These are phyloP conservation scores for Metschnikowia colocasiae DNA, from an alignment of 805 yeast genomes.

Conservation along the genomic window DNA sequence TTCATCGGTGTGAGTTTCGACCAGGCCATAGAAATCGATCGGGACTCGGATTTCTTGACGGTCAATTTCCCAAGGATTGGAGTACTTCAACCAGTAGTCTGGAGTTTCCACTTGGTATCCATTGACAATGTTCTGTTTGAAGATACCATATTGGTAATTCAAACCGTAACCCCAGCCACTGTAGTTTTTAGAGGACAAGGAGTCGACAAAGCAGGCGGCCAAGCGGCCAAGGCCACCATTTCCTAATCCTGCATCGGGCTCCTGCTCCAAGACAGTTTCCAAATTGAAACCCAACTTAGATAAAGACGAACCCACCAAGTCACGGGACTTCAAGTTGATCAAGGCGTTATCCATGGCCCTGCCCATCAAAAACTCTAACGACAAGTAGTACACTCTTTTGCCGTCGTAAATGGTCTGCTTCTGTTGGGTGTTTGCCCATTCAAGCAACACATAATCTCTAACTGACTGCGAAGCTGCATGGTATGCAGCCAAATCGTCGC, in stretches of 20 bases:
- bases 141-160: conserved; percentile 90
- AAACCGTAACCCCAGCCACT: conserved; percentile 97
- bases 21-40: conserved; percentile 84
- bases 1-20: conserved; percentile 48
- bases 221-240: conserved; percentile 94
- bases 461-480: conserved; percentile 80
- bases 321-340: conserved; percentile 72
- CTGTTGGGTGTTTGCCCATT: conserved; percentile 94
- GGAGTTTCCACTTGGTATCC: conserved; percentile 95
- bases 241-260: conserved; percentile 93
- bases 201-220: conserved; percentile 92
- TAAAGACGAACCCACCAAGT: conserved; percentile 42
- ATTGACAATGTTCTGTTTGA: conserved; percentile 81
- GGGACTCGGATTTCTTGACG: conserved; percentile 85
- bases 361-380: conserved; percentile 90
- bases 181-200: conserved; percentile 77
- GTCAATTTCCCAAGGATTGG: conserved; percentile 93
- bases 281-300: conserved; percentile 79
- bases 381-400: conserved; percentile 81
- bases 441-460: conserved; percentile 73
- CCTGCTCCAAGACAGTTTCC: conserved; percentile 81
- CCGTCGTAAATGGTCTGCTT: conserved; percentile 77
- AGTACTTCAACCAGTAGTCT: conserved; percentile 86
- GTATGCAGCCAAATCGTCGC: conserved; percentile 90
- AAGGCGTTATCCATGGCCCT: conserved; percentile 92